Conservation (phyloP, 1,284 basidiomycete species). For the Athelia psychrophila region DNA sequence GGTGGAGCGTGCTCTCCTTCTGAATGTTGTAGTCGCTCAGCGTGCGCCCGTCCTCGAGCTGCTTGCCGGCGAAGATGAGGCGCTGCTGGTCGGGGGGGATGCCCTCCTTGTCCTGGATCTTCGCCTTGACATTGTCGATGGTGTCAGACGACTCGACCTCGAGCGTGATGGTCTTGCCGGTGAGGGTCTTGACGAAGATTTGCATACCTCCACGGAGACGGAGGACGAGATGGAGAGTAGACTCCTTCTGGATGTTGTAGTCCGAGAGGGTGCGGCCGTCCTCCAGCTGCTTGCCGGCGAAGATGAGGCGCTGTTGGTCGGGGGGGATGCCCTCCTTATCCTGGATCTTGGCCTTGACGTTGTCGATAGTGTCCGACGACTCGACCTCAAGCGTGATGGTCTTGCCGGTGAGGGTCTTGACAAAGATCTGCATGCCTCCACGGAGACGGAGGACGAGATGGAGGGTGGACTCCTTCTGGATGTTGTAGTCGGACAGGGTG, state of each 20-base stretch:
- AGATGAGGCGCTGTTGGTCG: not conserved
- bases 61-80: not conserved
- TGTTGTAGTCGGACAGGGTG: slow-evolving; percentile 65
- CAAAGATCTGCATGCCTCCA: not conserved
- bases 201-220: slow-evolving; percentile 55
- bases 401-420: not conserved
- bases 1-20: not conserved
- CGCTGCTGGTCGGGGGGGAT: not conserved
- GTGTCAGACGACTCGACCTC: slow-evolving; percentile 97
- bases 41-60: not conserved
- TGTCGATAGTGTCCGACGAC: not conserved
- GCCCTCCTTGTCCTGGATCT: slow-evolving; percentile 92
- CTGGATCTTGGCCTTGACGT: slow-evolving; percentile 1
- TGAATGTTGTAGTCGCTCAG: not conserved
- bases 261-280: not conserved
- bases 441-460: slow-evolving; percentile 38
- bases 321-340: not conserved
- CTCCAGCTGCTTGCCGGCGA: not conserved
- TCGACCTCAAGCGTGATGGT: not conserved
- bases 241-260: slow-evolving; percentile 1
- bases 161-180: slow-evolving; percentile 98
- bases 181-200: slow-evolving; percentile 95
- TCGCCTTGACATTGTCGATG: slow-evolving; percentile 91
- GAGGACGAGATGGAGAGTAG: not conserved
- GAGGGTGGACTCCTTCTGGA: slow-evolving; percentile 71